Evolutionary conservation across 352 stramenopile species (phyloP).

Genomic region (Globisporangium rhizosaccharum): DNA sequence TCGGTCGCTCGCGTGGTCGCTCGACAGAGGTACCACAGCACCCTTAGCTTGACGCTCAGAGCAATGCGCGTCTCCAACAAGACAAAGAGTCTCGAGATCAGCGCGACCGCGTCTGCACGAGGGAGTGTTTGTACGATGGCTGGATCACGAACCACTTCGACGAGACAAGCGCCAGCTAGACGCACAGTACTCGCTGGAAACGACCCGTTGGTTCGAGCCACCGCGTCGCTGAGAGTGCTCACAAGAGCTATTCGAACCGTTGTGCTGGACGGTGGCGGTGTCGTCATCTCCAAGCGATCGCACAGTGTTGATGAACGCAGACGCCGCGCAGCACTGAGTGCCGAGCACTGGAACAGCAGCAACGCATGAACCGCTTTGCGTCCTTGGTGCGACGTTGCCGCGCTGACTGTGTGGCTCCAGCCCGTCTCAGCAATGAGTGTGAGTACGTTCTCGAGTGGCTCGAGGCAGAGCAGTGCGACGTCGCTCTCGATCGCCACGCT

Average conservation of each 20-base stretch:
- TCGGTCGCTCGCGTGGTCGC: background rate
- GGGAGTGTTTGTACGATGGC: background rate
- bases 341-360: too few relatives aligned
- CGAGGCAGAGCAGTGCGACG: background rate
- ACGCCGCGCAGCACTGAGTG: too few relatives aligned
- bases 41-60: background rate
- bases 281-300: too few relatives aligned
- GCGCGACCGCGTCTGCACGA: background rate
- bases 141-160: background rate
- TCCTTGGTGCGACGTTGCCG: too few relatives aligned
- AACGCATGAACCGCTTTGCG: too few relatives aligned
- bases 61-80: background rate
- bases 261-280: too few relatives aligned
- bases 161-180: background rate
- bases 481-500: background rate
- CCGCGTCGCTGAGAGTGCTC: background rate
- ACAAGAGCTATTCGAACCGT: too few relatives aligned
- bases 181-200: background rate
- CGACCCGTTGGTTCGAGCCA: too few relatives aligned
- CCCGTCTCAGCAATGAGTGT: background rate
- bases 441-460: background rate
- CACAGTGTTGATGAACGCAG: too few relatives aligned
- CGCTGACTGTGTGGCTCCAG: background rate
- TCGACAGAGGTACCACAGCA: slow-evolving; percentile 4
- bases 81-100: background rate